phyloP scores from a whole-genome alignment of 345 rosid species.

The Gossypium sturtianum region DNA sequence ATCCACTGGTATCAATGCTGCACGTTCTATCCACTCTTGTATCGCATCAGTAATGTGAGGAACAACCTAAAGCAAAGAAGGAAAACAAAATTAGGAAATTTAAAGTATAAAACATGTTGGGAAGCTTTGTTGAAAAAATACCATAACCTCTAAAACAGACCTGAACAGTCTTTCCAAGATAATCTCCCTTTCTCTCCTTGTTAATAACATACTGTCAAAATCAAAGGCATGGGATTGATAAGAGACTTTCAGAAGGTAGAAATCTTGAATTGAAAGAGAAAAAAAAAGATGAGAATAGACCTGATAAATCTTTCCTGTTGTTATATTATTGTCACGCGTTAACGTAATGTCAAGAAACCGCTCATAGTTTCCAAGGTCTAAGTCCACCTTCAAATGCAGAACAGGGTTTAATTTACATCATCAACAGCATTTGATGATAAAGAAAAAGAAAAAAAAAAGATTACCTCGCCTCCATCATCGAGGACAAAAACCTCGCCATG shows the following conservation, averaged over 20 bases:
- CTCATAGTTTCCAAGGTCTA: conserved; percentile 88
- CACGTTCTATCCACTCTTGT: conserved; percentile 96
- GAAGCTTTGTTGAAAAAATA: not conserved
- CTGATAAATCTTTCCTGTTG: conserved; percentile 87
- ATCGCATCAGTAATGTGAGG: conserved; percentile 96
- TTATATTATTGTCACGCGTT: conserved; percentile 73
- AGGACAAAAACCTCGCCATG: conserved; percentile 84
- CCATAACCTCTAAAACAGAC: conserved; percentile 23
- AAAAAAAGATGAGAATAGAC: conserved; percentile 24
- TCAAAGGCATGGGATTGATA: conserved; percentile 6
- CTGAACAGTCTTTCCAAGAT: conserved; percentile 99
- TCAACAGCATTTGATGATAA: not conserved
- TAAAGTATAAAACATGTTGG: not conserved
- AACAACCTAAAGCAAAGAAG: conserved; percentile 51
- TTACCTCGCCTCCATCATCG: conserved; percentile 86
- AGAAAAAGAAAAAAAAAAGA: not conserved
- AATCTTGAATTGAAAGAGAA: not conserved
- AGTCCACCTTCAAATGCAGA: conserved; percentile 49
- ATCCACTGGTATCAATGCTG: conserved; percentile 75
- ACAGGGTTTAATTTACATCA: not conserved
- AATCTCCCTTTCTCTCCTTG: conserved; percentile 90
- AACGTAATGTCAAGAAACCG: conserved; percentile 63
- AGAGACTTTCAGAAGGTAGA: not conserved
- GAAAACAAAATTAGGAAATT: conserved; percentile 6
- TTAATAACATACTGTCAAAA: conserved; percentile 63